These are phyloP conservation scores for Fonsecaea pugnacius DNA, from an alignment of 2,329 filamentous ascomycete genomes.

Conservation along the genomic window DNA sequence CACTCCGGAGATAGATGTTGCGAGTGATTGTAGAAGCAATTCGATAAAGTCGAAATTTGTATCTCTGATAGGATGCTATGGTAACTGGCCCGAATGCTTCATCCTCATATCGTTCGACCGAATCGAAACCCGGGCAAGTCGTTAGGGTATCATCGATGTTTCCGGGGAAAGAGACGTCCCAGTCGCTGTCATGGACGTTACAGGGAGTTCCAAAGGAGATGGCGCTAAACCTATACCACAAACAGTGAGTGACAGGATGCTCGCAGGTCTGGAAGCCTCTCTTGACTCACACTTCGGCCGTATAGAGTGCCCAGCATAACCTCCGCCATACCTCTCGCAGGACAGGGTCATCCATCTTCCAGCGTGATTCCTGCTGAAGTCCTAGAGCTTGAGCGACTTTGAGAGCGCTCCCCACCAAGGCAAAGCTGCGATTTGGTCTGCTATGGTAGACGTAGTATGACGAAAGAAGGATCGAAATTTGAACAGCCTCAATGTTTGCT, in stretches of 20 bases:
- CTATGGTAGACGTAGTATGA: slow-evolving; percentile 30
- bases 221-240: slow-evolving; percentile 23
- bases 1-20: slow-evolving; percentile 26
- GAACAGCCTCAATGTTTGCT: slow-evolving; percentile 38
- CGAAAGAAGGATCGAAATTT: slow-evolving; percentile 25
- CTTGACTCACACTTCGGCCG: slow-evolving; percentile 23
- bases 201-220: slow-evolving; percentile 31
- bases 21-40: slow-evolving; percentile 29
- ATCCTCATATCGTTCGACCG: slow-evolving; percentile 22
- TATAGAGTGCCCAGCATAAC: slow-evolving; percentile 30
- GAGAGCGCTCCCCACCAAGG: slow-evolving; percentile 19
- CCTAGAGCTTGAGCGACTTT: slow-evolving; percentile 25
- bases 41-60: slow-evolving; percentile 30
- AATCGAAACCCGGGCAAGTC: slow-evolving; percentile 27
- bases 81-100: slow-evolving; percentile 27
- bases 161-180: slow-evolving; percentile 21
- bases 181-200: slow-evolving; percentile 25
- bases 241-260: neutral
- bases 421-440: slow-evolving; percentile 26
- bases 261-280: neutral
- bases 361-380: slow-evolving; percentile 27
- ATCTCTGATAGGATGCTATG: slow-evolving; percentile 32
- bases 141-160: slow-evolving; percentile 29
- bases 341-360: slow-evolving; percentile 25
- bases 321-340: slow-evolving; percentile 26